A percentile compares a stretch with the other conserved stretches of the same genome.
phyloP scores from a whole-genome alignment of 1,284 basidiomycete genomes.

The Malassezia equina region DNA sequence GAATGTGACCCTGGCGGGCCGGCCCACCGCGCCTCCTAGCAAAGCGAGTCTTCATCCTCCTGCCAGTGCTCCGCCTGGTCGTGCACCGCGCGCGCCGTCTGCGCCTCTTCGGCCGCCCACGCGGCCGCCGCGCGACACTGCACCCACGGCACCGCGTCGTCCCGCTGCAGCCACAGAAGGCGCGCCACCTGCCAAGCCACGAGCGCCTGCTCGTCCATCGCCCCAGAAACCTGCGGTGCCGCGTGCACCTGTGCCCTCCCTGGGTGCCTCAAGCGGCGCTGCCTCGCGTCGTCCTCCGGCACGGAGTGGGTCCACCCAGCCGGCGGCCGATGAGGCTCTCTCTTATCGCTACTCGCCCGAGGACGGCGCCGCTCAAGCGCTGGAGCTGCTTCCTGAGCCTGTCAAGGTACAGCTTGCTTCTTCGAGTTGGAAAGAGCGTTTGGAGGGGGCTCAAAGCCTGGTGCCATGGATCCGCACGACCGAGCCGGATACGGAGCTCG shows the following conservation, averaged over 20 bases:
- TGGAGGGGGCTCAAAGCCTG: conserved; percentile 80
- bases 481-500: conserved; percentile 72
- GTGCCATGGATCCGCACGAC: conserved; percentile 63
- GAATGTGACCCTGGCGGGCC: neutral
- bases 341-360: conserved; percentile 85
- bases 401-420: conserved; percentile 68
- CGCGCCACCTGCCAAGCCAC: neutral
- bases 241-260: neutral
- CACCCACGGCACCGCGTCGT: neutral
- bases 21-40: neutral
- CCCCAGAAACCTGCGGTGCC: neutral
- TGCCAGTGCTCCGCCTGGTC: conserved; percentile 37
- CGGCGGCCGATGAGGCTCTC: conserved; percentile 62
- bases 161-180: neutral
- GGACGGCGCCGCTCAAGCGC: conserved; percentile 74
- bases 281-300: conserved; percentile 46
- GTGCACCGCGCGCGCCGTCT: conserved; percentile 24
- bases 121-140: conserved; percentile 24
- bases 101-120: conserved; percentile 18
- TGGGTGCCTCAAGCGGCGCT: neutral
- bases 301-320: conserved; percentile 51
- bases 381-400: conserved; percentile 63
- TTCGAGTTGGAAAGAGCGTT: conserved; percentile 80
- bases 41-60: conserved; percentile 60
- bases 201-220: neutral